Conservation (phyloP, 106 monocot species). For the Acorus calamus region DNA sequence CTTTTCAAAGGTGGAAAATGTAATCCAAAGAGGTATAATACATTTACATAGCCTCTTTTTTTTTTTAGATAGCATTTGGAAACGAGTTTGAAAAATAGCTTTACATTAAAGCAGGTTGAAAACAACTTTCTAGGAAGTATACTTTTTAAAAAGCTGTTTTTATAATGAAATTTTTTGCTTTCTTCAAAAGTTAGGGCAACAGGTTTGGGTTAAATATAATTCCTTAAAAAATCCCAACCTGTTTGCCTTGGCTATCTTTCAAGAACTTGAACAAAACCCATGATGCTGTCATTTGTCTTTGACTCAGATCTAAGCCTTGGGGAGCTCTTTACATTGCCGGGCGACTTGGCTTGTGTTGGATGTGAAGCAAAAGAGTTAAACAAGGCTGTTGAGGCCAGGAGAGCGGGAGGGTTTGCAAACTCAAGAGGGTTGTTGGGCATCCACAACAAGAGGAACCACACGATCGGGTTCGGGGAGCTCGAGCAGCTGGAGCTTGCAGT, state of each 20-base stretch:
- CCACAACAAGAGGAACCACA: slow-evolving; percentile 63
- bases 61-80: too few relatives aligned
- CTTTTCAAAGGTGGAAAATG: background rate
- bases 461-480: slow-evolving; percentile 67
- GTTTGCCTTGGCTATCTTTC: too few relatives aligned
- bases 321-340: slow-evolving; percentile 7
- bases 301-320: slow-evolving; percentile 26
- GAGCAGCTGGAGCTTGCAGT: slow-evolving; percentile 63
- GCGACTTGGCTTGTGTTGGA: background rate
- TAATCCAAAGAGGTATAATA: slow-evolving; percentile 26
- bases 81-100: too few relatives aligned
- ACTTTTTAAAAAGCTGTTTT: too few relatives aligned
- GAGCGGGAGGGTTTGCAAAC: background rate
- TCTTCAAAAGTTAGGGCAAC: too few relatives aligned
- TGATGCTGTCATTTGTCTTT: background rate
- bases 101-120: too few relatives aligned
- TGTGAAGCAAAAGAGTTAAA: slow-evolving; percentile 2
- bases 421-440: slow-evolving; percentile 28
- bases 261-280: too few relatives aligned
- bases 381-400: slow-evolving; percentile 20
- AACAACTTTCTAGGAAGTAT: too few relatives aligned
- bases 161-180: too few relatives aligned
- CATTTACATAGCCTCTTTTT: too few relatives aligned
- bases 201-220: too few relatives aligned
- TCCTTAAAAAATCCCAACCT: too few relatives aligned